These are phyloP conservation scores for Buxus sempervirens DNA, from an alignment of 164 flowering plant species.

Conservation along the genomic window DNA sequence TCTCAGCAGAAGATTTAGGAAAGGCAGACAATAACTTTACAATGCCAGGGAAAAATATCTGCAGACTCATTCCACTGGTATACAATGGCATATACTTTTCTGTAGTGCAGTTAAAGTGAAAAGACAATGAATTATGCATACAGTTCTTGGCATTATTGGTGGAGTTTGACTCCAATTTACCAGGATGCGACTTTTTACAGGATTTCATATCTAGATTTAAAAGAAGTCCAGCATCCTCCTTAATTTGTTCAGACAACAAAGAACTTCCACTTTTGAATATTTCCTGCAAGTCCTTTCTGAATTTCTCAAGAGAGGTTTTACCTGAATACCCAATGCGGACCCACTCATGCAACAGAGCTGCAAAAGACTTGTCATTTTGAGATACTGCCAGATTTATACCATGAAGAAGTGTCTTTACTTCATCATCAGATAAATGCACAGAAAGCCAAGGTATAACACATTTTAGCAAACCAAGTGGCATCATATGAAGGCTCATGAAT, in stretches of 20 bases:
- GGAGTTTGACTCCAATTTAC: slow-evolving; percentile 13
- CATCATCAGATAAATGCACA: slow-evolving; percentile 50
- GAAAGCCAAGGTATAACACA: slow-evolving; percentile 66
- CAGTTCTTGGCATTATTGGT: slow-evolving; percentile 17
- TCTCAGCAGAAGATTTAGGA: slow-evolving; percentile 20
- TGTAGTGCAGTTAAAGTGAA: slow-evolving; percentile 10
- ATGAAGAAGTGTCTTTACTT: slow-evolving; percentile 42
- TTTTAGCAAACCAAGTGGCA: slow-evolving; percentile 82
- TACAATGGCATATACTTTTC: slow-evolving; percentile 33
- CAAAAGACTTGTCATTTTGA: slow-evolving; percentile 36
- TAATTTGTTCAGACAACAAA: slow-evolving; percentile 28
- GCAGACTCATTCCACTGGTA: slow-evolving; percentile 53
- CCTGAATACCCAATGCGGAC: slow-evolving; percentile 59
- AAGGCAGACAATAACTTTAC: slow-evolving; percentile 24
- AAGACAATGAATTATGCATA: slow-evolving; percentile 21
- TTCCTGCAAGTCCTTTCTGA: slow-evolving; percentile 44
- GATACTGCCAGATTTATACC: slow-evolving; percentile 38
- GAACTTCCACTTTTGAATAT: slow-evolving; percentile 46
- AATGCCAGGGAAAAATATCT: slow-evolving; percentile 42
- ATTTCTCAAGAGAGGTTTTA: slow-evolving; percentile 51
- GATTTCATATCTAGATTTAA: slow-evolving; percentile 14
- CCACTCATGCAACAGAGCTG: slow-evolving; percentile 63
- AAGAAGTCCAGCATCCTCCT: slow-evolving; percentile 23
- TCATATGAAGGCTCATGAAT: slow-evolving; percentile 46
- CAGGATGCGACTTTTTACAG: slow-evolving; percentile 20